Evolutionary conservation across 306 rosid genomes (phyloP), one percentile per base, ranked within the genome.

Genomic region (Aeschynomene evenia): DNA sequence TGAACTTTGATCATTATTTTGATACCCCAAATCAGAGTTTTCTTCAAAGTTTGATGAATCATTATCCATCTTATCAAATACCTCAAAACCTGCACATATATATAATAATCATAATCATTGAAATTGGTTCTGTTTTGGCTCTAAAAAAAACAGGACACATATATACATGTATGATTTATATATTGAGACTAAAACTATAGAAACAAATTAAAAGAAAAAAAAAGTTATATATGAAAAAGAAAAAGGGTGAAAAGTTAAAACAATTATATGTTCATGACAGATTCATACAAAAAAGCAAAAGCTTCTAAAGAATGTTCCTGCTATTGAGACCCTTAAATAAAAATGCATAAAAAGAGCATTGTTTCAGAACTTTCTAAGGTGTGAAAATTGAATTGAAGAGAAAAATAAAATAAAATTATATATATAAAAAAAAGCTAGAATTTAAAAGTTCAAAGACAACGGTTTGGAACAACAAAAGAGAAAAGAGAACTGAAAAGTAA

Each of bases 31-130:
- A 63, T 78, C 84, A 59, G 73, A 88, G 49, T 39, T 74, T 72
- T 85, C 87, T 23, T 90, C 94, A 33, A 67, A 79, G 60, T 66
- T 86, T 7, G 86, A 75, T 49, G 80, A 68, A 33, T n/a, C n/a
- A n/a, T 68, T 83, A 0, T 85, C 90, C 98, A 90, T 94, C 87
- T 94, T 77, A 31, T 39, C 80, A 74, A 74, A 71, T 62, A 29
- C 21, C 73, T 78, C 73, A 77, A 83, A 72, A 79, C 87, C 96
- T 90, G 84, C 88, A 66, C 21, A 73, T 7, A 68, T n/a, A n/a
- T n/a, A n/a, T n/a, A n/a, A n/a, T n/a, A n/a, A n/a, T 28, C 9
- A 60, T 7, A 82, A 78, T 68, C 82, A 73, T 74, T 42, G 22
- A 73, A 72, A 10, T 56, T 55, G n/a, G 15, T 51, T 76, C 63